Percentiles rank a stretch among this genome's conserved stretches.
phyloP scores from a whole-genome alignment of 2,329 filamentous ascomycete species.

The Aspergillus quadricinctus region DNA sequence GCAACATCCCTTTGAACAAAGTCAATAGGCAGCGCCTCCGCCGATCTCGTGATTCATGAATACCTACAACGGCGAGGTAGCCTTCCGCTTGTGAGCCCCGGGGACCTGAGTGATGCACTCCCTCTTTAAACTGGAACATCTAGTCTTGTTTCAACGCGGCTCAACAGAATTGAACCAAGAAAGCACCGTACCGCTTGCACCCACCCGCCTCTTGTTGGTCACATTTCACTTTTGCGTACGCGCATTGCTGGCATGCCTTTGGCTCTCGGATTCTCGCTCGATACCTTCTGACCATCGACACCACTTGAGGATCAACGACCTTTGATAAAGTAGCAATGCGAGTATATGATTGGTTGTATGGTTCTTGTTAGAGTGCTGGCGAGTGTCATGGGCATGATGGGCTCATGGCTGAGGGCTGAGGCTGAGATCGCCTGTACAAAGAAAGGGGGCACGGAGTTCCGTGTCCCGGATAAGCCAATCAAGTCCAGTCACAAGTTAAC shows the following conservation, averaged over 20 bases:
- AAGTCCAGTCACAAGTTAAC: too few relatives aligned
- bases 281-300: neutral
- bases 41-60: neutral
- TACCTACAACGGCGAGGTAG: neutral
- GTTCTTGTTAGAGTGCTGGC: neutral
- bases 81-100: conserved; percentile 20
- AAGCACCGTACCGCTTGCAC: neutral
- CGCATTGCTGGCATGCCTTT: conserved; percentile 2
- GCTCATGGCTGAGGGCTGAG: too few relatives aligned
- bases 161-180: neutral
- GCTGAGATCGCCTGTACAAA: too few relatives aligned
- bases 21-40: neutral
- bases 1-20: conserved; percentile 16
- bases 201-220: neutral
- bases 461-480: neutral
- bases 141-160: neutral
- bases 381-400: too few relatives aligned
- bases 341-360: neutral
- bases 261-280: neutral
- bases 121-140: conserved; percentile 25
- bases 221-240: neutral
- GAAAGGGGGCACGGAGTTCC: conserved; percentile 1
- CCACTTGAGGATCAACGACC: neutral
- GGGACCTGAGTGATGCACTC: conserved; percentile 22
- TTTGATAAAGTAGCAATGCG: neutral